Evolutionary conservation across 164 flowering plant species (phyloP).

Genomic region (Vitis amurensis): DNA sequence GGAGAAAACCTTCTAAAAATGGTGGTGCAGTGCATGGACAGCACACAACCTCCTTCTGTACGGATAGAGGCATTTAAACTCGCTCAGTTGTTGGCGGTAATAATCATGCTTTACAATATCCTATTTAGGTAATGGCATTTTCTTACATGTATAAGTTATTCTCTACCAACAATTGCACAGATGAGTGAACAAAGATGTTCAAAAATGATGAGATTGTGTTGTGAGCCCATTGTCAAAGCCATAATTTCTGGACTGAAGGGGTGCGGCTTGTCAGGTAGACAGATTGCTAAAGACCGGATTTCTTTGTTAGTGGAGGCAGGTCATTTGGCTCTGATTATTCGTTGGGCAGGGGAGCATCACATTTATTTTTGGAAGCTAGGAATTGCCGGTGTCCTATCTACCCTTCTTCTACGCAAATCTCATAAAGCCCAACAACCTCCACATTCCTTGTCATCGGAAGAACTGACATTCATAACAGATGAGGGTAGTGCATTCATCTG

Average conservation of each 20-base stretch:
- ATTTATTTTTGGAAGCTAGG: constrained; percentile 64
- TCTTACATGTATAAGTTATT: not conserved
- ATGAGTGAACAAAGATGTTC: constrained; percentile 41
- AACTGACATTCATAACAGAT: constrained; percentile 32
- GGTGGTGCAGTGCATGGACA: constrained; percentile 58
- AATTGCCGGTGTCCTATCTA: constrained; percentile 52
- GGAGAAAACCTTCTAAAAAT: constrained; percentile 37
- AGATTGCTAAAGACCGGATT: constrained; percentile 38
- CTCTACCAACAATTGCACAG: constrained; percentile 29
- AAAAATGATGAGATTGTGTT: constrained; percentile 37
- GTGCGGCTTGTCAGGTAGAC: constrained; percentile 26
- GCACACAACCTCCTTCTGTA: constrained; percentile 43
- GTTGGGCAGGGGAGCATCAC: constrained; percentile 81
- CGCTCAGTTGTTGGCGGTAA: constrained; percentile 60
- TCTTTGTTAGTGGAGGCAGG: constrained; percentile 60
- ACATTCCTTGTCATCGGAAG: constrained; percentile 30
- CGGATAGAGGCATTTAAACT: constrained; percentile 65
- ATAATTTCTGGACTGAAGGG: constrained; percentile 46
- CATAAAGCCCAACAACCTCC: constrained; percentile 12
- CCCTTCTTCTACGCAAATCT: constrained; percentile 46
- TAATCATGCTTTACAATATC: not conserved
- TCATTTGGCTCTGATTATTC: constrained; percentile 61
- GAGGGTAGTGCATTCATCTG: constrained; percentile 54
- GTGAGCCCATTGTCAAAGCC: constrained; percentile 58
- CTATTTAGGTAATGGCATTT: not conserved